Conservation (phyloP, 2,329 filamentous ascomycete species). For the Cladophialophora carrionii region DNA sequence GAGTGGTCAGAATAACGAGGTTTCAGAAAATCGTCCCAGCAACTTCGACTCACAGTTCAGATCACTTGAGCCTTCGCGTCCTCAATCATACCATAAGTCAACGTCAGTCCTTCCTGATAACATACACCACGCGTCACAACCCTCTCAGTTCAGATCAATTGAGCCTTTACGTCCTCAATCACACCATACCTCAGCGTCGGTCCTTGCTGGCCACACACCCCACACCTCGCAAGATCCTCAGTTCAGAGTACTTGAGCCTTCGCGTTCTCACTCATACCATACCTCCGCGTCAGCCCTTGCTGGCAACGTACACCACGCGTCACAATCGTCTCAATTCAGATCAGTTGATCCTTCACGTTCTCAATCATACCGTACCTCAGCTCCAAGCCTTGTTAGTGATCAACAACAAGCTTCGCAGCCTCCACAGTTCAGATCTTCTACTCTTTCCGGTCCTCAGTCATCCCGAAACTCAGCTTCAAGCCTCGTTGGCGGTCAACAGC, state of each 20-base stretch:
- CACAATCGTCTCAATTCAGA: neutral
- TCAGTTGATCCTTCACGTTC: neutral
- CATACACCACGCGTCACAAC: too few species aligned
- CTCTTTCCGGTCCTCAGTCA: too few species aligned
- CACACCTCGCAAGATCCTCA: neutral
- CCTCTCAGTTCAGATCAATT: neutral
- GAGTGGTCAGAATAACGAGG: neutral
- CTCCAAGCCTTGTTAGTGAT: neutral
- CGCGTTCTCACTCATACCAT: neutral
- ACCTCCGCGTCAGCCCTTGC: neutral
- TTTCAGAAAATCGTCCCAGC: neutral
- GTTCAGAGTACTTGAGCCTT: neutral
- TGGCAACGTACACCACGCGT: neutral
- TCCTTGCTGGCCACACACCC: neutral
- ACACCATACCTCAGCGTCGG: neutral
- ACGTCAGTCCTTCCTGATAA: neutral
- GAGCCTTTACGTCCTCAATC: neutral
- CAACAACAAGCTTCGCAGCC: neutral
- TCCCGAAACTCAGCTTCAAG: too few species aligned
- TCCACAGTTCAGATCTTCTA: neutral
- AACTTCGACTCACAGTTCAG: neutral
- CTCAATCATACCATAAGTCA: neutral
- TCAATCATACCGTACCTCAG: neutral
- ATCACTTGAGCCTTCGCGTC: neutral
- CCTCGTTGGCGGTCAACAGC: too few species aligned